A percentile compares a stretch with the other conserved stretches of the same genome.
Evolutionary conservation across 2,329 filamentous ascomycete genomes (phyloP).

Genomic region (Colletotrichum cuscutae): DNA sequence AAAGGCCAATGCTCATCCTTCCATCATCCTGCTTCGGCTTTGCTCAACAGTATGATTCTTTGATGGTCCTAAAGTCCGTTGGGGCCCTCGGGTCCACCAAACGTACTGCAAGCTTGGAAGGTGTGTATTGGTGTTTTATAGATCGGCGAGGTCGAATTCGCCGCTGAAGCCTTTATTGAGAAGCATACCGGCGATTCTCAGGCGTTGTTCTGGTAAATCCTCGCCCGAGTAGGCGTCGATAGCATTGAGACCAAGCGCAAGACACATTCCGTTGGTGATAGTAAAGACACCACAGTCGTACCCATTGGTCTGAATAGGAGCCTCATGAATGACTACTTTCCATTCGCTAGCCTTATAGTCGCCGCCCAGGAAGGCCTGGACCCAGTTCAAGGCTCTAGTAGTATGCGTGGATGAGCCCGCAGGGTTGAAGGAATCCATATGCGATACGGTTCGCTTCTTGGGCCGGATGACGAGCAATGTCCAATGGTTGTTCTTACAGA

Average conservation of each 20-base stretch:
- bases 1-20: neutral
- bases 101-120: neutral
- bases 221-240: slow-evolving; percentile 57
- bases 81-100: too few species aligned
- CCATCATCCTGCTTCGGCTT: neutral
- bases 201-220: slow-evolving; percentile 69
- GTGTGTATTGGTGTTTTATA: slow-evolving; percentile 39
- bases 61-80: neutral
- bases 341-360: slow-evolving; percentile 69
- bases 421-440: slow-evolving; percentile 73
- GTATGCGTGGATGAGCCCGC: slow-evolving; percentile 53
- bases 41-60: neutral
- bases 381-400: slow-evolving; percentile 60
- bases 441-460: slow-evolving; percentile 67
- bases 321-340: slow-evolving; percentile 61
- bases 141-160: slow-evolving; percentile 61
- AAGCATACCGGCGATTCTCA: slow-evolving; percentile 72
- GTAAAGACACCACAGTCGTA: slow-evolving; percentile 84
- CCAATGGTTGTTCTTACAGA: slow-evolving; percentile 76
- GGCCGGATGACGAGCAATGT: slow-evolving; percentile 76
- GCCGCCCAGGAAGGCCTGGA: slow-evolving; percentile 65
- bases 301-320: slow-evolving; percentile 71
- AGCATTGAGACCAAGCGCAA: slow-evolving; percentile 64
- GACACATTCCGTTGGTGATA: slow-evolving; percentile 76
- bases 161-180: slow-evolving; percentile 74